Conservation (phyloP, 805 yeast genomes). For the Candida anglica region DNA sequence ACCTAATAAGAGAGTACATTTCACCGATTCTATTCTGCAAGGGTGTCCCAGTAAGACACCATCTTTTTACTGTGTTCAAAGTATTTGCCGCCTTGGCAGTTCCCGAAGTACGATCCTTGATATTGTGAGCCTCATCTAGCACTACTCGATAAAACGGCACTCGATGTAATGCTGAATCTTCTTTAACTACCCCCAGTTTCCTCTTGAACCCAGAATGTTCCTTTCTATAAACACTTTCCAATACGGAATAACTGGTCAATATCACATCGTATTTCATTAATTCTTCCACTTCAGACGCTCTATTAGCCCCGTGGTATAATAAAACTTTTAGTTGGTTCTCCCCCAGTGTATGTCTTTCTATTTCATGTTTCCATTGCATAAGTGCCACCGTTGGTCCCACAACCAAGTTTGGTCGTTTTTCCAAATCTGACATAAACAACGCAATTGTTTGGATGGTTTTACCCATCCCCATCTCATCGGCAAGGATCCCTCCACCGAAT, state of each 20-base stretch:
- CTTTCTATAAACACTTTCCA: constrained; percentile 82
- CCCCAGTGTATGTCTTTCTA: constrained; percentile 72
- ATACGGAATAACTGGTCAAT: constrained; percentile 86
- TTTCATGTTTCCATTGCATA: constrained; percentile 97
- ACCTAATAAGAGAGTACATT: constrained; percentile 86
- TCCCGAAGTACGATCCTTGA: constrained; percentile 89
- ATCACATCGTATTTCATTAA: constrained; percentile 70
- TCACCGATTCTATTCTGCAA: constrained; percentile 96
- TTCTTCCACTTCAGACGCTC: constrained; percentile 56
- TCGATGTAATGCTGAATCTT: constrained; percentile 69
- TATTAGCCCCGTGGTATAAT: constrained; percentile 82
- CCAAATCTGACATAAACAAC: constrained; percentile 64
- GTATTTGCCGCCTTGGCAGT: constrained; percentile 90
- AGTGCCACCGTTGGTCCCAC: constrained; percentile 98
- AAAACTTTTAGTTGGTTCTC: constrained; percentile 63
- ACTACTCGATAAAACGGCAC: constrained; percentile 80
- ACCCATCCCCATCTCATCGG: constrained; percentile 99
- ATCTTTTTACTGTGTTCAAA: constrained; percentile 66
- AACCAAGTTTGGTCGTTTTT: constrained; percentile 75
- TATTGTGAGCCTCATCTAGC: constrained; percentile 95
- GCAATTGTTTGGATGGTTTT: constrained; percentile 96
- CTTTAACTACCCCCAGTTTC: constrained; percentile 66
- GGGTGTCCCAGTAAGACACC: constrained; percentile 97
- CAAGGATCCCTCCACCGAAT: constrained; percentile 87
- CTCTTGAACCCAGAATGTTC: constrained; percentile 81